These are phyloP conservation scores for Isabelozyma gotoi DNA, from an alignment of 805 yeast species.

Conservation along the genomic window DNA sequence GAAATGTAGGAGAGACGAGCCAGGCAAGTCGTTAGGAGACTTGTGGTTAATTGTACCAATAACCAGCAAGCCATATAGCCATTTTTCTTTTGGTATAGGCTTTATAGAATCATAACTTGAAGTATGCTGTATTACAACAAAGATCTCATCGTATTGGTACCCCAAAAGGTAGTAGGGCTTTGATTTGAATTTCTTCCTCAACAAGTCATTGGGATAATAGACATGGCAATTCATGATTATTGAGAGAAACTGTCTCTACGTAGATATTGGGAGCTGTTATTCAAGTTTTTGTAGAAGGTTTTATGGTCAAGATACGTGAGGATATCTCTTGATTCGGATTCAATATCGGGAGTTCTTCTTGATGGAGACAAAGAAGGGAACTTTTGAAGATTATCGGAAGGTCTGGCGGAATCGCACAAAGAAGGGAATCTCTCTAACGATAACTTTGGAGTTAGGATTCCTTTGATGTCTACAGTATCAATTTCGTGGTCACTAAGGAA, in stretches of 20 bases:
- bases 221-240: constrained; percentile 24
- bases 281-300: constrained; percentile 22
- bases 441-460: neutral
- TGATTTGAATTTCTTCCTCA: constrained; percentile 5
- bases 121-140: constrained; percentile 17
- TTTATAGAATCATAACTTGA: neutral
- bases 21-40: neutral
- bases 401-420: neutral
- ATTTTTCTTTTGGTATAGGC: constrained; percentile 10
- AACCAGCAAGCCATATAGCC: no score
- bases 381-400: neutral
- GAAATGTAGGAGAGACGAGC: constrained; percentile 3
- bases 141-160: constrained; percentile 18
- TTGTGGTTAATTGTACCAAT: constrained; percentile 15
- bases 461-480: no score
- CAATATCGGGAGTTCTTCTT: neutral
- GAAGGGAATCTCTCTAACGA: neutral
- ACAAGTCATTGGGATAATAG: constrained; percentile 35
- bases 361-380: neutral
- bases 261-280: constrained; percentile 43
- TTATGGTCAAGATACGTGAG: neutral
- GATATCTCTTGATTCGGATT: neutral
- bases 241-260: constrained; percentile 40
- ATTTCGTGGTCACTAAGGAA: neutral
- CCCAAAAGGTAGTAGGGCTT: constrained; percentile 19